phyloP scores from a whole-genome alignment of 805 yeast genomes.

The Candida xiaguanensis region DNA sequence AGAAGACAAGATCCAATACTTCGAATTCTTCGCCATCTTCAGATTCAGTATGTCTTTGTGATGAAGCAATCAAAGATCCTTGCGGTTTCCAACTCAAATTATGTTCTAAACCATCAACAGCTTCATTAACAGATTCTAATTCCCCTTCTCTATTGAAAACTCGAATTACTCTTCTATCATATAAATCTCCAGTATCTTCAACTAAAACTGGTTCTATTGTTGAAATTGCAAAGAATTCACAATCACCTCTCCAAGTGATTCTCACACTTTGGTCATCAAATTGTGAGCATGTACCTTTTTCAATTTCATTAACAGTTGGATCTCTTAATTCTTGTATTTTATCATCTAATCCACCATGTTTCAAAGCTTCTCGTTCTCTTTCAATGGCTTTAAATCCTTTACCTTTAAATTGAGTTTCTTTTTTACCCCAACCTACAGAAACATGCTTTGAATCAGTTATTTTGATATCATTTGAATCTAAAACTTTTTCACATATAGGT shows the following conservation, averaged over 20 bases:
- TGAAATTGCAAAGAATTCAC: constrained; percentile 73
- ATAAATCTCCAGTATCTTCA: constrained; percentile 32
- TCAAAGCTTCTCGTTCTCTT: constrained; percentile 55
- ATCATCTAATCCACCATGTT: constrained; percentile 63
- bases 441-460: constrained; percentile 71
- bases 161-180: constrained; percentile 71
- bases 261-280: constrained; percentile 47
- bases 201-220: constrained; percentile 51
- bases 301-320: constrained; percentile 80
- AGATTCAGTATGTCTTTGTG: constrained; percentile 55
- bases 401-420: constrained; percentile 95
- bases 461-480: constrained; percentile 59
- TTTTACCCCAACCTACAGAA: constrained; percentile 97
- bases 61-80: constrained; percentile 80
- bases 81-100: constrained; percentile 85
- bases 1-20: constrained; percentile 61
- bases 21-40: constrained; percentile 52
- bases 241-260: constrained; percentile 95
- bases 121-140: constrained; percentile 80
- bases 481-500: constrained; percentile 62
- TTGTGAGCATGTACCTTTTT: constrained; percentile 58
- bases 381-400: constrained; percentile 81
- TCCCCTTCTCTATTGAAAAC: constrained; percentile 78
- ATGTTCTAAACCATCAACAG: constrained; percentile 78
- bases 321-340: constrained; percentile 67